These are phyloP conservation scores for Solanum medicagineum DNA, from an alignment of 257 asterid species.

Conservation along the genomic window DNA sequence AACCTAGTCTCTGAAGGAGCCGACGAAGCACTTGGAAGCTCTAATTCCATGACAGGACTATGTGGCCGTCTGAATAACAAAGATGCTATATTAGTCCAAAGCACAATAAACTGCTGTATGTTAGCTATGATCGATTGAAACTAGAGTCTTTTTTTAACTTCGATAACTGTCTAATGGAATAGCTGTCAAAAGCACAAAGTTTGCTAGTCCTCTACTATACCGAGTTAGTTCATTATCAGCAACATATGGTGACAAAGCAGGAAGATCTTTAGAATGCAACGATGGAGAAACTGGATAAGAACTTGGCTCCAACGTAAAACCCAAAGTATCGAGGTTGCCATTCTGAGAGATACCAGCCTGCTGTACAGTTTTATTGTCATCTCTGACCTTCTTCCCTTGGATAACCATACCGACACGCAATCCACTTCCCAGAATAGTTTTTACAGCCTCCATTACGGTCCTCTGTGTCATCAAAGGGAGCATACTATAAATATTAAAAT, in stretches of 20 bases:
- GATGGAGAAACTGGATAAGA: conserved; percentile 18
- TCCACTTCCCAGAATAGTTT: conserved; percentile 50
- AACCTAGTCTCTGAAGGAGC: conserved; percentile 23
- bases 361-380: conserved; percentile 52
- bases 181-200: not conserved
- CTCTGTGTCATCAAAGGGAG: conserved; percentile 23
- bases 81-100: not conserved
- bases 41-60: conserved; percentile 37
- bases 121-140: not conserved
- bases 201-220: conserved; percentile 10
- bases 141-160: not conserved
- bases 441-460: conserved; percentile 68
- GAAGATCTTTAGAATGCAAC: conserved; percentile 10
- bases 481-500: not conserved
- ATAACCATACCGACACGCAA: conserved; percentile 61
- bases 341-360: conserved; percentile 62
- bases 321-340: conserved; percentile 41
- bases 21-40: conserved; percentile 27
- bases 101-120: not conserved
- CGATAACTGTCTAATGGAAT: not conserved
- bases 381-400: conserved; percentile 67
- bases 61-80: conserved; percentile 38
- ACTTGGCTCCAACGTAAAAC: conserved; percentile 57
- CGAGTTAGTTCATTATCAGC: conserved; percentile 20
- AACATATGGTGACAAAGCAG: conserved; percentile 16